phyloP scores from a whole-genome alignment of 1,139 yeast species.

The Magnusiomyces sp. region DNA sequence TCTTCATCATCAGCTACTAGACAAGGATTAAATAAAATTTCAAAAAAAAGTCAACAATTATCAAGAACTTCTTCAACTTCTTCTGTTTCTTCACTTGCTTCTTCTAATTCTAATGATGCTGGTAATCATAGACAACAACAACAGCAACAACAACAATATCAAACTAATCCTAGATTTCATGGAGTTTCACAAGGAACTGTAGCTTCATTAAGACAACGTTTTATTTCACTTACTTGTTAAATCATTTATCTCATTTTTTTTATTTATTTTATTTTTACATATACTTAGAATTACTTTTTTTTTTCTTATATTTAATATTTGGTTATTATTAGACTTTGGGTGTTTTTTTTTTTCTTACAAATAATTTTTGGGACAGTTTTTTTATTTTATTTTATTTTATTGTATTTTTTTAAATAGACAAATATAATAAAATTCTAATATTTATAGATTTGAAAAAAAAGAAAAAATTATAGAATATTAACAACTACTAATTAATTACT shows the following conservation, averaged over 20 bases:
- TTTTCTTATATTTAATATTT: neutral
- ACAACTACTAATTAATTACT: slow-evolving; percentile 18
- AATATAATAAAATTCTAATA: too few relatives aligned
- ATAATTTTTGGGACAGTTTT: neutral
- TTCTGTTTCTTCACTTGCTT: neutral
- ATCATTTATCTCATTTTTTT: neutral
- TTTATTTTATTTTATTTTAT: neutral
- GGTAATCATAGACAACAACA: neutral
- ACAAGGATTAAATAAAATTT: too few relatives aligned
- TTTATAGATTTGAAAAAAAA: too few relatives aligned
- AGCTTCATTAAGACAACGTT: slow-evolving; percentile 3
- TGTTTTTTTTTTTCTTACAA: neutral
- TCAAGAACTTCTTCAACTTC: slow-evolving; percentile 1
- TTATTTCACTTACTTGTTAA: slow-evolving; percentile 4
- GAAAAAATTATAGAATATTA: too few relatives aligned
- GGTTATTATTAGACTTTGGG: too few relatives aligned
- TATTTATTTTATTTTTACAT: neutral
- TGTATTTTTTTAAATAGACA: neutral
- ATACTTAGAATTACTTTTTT: neutral
- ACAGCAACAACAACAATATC: neutral
- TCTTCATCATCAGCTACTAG: neutral
- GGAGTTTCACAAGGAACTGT: slow-evolving; percentile 3
- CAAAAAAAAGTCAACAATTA: neutral
- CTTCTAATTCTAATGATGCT: neutral
- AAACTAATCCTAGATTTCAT: neutral